Evolutionary conservation across 768 basidiomycete species (phyloP), one percentile per base, ranked within the genome.

Genomic region (Hydnomerulius pinastri): DNA sequence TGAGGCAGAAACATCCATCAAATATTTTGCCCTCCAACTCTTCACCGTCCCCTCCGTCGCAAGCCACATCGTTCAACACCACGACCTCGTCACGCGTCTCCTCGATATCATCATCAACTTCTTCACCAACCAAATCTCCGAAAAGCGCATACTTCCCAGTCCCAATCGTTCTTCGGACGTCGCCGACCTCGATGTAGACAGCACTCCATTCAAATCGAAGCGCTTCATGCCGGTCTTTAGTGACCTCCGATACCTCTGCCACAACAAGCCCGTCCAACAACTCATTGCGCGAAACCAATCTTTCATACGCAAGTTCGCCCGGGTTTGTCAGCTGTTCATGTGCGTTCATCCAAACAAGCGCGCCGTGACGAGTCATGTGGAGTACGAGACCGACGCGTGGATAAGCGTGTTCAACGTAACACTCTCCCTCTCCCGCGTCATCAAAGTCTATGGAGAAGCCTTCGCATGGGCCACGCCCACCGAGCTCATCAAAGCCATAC

Each of bases 371-470:
- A 86, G 75, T 44, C 97, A 98, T 59, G 83, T 99, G 59, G 96
- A 98, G 68, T 99, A 90, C 71, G 97, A 99, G 72, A 88, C 89
- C 25, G 97, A 99, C 57, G 87, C 88, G 17, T 97, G 95, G 96
- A 92, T 97, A 54, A 90, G 87, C 59, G 92, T 97, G 12, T 98
- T 98, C 71, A 94, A 95, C 58, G 88, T 98, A 20, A 94, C 93
- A 6, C 80, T 96, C 9, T 94, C 92, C 28, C 72, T 99, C 21
- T 88, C 90, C 6, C 85, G 92, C 37, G 83, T 92, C 33, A 90
- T 92, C 73, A 90, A 92, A 63, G 86, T 87, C 1, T 91, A 92
- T 53, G 95, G 94, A 6, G 90, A 90, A 57, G 87, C 90, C 0
- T 96, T 87, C 63, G 69, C 77, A n/a, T 73, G 74, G 42, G 76